Evolutionary conservation across 2,329 filamentous ascomycete species (phyloP).

Genomic region (Gaeumannomyces sp.): DNA sequence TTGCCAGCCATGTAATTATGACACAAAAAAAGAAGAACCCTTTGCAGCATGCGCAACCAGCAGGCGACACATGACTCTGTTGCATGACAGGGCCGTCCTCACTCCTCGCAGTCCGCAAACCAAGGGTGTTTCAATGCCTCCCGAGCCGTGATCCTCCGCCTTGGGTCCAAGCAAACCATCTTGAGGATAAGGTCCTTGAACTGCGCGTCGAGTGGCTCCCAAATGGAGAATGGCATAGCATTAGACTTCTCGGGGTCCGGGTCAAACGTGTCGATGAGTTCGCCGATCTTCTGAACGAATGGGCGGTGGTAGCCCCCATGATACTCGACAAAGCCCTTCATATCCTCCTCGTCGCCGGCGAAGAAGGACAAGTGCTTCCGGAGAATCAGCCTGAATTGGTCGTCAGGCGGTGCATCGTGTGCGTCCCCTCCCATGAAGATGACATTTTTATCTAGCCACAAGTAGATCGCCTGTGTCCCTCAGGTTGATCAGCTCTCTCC

Average conservation of each 20-base stretch:
- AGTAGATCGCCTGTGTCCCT: background rate
- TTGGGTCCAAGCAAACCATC: background rate
- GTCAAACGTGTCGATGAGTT: background rate
- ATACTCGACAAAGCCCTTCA: background rate
- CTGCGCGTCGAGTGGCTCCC: background rate
- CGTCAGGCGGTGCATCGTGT: background rate
- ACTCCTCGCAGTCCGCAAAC: background rate
- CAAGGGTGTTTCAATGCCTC: slow-evolving; percentile 1
- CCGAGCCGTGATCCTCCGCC: background rate
- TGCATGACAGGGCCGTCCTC: background rate
- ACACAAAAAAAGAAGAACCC: too few species aligned
- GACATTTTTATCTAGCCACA: background rate
- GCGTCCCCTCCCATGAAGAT: background rate
- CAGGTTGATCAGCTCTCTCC: too few species aligned
- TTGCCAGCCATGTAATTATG: too few species aligned
- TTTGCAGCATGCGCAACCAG: too few species aligned
- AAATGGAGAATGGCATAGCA: background rate
- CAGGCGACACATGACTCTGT: too few species aligned
- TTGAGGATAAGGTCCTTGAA: background rate
- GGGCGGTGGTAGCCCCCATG: background rate
- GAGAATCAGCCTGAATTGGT: background rate
- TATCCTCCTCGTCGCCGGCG: background rate
- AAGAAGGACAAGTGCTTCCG: background rate
- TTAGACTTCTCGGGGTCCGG: background rate
- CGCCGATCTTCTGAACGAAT: background rate